Base-by-base conservation (phyloP, 257 asterid genomes). In the Solanum clarkiae region DNA sequence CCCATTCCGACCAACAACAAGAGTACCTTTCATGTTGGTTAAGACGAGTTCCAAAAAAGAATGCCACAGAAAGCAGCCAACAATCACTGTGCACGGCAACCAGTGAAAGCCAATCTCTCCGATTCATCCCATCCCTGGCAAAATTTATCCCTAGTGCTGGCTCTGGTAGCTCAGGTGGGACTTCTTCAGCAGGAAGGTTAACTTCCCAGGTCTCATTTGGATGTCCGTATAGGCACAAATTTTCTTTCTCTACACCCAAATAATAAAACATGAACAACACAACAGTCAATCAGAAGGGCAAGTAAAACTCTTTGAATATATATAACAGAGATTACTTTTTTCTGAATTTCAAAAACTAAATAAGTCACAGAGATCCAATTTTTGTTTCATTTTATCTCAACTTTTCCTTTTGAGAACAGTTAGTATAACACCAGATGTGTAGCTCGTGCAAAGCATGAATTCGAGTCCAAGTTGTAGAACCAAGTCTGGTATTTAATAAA, bases 161-260 rank as follows among this genome's bases (percentile, higher is more conserved):
- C 88, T 95, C 98, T 29, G 98, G 98, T 86, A 95, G 98, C 90
- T 95, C 98, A 14, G 98, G 98, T 47, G 98, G 98, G 85, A 95
- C 98, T 87, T 95, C 98, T 87, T 95, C 98, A 72, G 98, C 98
- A 72, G 98, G 98, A 80, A 94, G 94, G 87, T 88, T 92, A 72
- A 95, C 98, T 89, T 95, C 98, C 98, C 98, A 95, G 44, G 93
- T 89, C 88, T 94, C 98, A 88, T 95, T 92, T 11, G 94, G 88
- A 91, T 94, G 96, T 80, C 98, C 98, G 86, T 95, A 95, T 9
- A 95, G 88, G 91, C 98, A 95, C 92, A 95, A 90, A 88, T 95
- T 95, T 84, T 95, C 98, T 93, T 95, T 95, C 93, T 95, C 98
- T 95, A 86, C 29, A 87, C 22, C 71, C 32, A 72, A 55, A 36